Conservation (phyloP, 1,139 yeast species). For the Wickerhamiella pararugosa region DNA sequence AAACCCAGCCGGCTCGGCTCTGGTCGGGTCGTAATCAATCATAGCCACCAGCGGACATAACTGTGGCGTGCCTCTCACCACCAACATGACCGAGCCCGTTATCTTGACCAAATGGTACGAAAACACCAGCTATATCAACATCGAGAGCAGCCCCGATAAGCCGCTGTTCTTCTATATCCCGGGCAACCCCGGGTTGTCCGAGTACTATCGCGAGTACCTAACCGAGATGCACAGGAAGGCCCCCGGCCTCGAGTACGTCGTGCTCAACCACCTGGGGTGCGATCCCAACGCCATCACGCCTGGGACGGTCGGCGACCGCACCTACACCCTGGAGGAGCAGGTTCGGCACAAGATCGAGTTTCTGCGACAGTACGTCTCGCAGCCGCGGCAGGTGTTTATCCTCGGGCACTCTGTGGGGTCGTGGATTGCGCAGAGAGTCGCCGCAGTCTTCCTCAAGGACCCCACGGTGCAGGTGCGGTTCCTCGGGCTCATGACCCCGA, state of each 20-base stretch:
- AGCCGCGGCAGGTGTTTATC: constrained; percentile 29
- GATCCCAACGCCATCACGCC: constrained; percentile 12
- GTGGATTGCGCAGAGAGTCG: constrained; percentile 39
- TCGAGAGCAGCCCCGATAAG: background rate
- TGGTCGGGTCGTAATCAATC: no score
- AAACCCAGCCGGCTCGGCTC: no score
- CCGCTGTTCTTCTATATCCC: constrained; percentile 42
- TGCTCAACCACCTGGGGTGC: constrained; percentile 44
- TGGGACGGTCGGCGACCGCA: constrained; percentile 12
- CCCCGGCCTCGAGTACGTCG: constrained; percentile 36
- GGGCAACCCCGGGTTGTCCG: constrained; percentile 54
- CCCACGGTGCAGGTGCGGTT: constrained; percentile 22
- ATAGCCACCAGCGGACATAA: no score
- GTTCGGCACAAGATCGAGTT: constrained; percentile 35
- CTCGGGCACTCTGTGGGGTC: constrained; percentile 53
- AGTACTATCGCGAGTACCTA: constrained; percentile 40
- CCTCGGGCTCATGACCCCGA: constrained; percentile 51
- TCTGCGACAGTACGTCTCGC: constrained; percentile 22
- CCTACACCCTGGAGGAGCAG: constrained; percentile 35
- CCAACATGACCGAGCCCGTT: no score
- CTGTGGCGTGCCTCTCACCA: no score
- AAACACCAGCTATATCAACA: constrained; percentile 1
- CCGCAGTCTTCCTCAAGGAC: constrained; percentile 17
- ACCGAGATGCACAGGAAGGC: constrained; percentile 29
- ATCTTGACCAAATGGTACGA: background rate